Evolutionary conservation across 176 grass and related monocot species (phyloP), one percentile per base, ranked within the genome.

Genomic region (Saccharum spontaneum): DNA sequence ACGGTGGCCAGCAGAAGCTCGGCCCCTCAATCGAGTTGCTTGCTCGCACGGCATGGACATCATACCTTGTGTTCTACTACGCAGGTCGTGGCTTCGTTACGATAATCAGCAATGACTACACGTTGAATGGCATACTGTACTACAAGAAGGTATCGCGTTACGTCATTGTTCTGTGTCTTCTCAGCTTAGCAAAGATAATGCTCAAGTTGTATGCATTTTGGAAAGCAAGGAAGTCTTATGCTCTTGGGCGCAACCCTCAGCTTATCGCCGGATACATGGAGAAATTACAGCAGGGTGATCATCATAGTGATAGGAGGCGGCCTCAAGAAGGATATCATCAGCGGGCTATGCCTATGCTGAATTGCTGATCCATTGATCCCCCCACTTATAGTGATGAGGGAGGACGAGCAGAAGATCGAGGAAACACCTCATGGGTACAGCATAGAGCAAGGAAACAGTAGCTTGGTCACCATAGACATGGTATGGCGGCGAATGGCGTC

Each of bases 181-280:
- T 72, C 4, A 72, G 50, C 5, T 0, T 72, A 0, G 16, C 24
- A 22, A 72, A 82, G 28, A 7, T 72, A 54, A 54, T 20, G 50
- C 50, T 54, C 50, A 54, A 6, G 50, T 54, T 4, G 50, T 54
- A 54, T 54, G 50, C 50, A 1, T 54, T 54, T 54, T 4, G 43
- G 5, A 82, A 61, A 5, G 67, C 80, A 6, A 70, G 4, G 26
- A 3, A 2, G 0, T 82, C 80, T 43, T 72, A 60, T 14, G 71
- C 71, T 17, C 57, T 65, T 49, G 82, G 82, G 0, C 57, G 71
- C 3, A 83, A 65, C 49, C 0, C 41, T 10, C 12, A 0, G 2
- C 70, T 83, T 28, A 14, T 83, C 23, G 57, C 41, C 4, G 57
- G 82, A 12, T 84, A 84, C 46, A 84, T 75, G 82, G 31, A 10